Evolutionary conservation across 73 alveolate species (phyloP).

Genomic region (Uronychia setigera): DNA sequence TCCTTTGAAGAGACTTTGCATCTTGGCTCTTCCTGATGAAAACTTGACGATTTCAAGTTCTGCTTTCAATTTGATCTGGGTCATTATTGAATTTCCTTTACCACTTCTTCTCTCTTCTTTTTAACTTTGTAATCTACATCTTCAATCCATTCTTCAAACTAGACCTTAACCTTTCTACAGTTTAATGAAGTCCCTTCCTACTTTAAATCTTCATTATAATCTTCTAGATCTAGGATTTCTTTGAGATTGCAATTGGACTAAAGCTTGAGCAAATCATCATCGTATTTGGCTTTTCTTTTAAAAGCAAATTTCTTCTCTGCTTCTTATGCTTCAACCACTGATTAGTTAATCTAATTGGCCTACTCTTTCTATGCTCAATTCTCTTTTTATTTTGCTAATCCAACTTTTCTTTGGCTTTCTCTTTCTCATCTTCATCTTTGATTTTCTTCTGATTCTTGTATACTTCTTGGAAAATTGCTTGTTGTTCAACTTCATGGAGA

Average conservation of each 20-base stretch:
- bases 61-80: not conserved
- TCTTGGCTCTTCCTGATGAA: no score
- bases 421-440: not conserved
- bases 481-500: not conserved
- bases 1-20: no score
- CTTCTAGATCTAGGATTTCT: not conserved
- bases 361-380: not conserved
- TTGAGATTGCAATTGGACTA: not conserved
- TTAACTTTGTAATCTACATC: not conserved
- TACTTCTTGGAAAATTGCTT: not conserved
- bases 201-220: not conserved
- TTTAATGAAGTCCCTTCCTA: not conserved
- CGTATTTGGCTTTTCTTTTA: not conserved
- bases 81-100: not conserved
- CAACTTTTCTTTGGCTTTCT: not conserved
- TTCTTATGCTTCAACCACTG: not conserved
- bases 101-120: not conserved
- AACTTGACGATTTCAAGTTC: not conserved
- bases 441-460: not conserved
- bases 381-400: not conserved
- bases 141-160: not conserved
- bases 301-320: not conserved
- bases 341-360: not conserved
- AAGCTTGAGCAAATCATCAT: not conserved
- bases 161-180: not conserved